Conservation (phyloP, 345 rosid genomes). For the Pseudoturritis turrita region DNA sequence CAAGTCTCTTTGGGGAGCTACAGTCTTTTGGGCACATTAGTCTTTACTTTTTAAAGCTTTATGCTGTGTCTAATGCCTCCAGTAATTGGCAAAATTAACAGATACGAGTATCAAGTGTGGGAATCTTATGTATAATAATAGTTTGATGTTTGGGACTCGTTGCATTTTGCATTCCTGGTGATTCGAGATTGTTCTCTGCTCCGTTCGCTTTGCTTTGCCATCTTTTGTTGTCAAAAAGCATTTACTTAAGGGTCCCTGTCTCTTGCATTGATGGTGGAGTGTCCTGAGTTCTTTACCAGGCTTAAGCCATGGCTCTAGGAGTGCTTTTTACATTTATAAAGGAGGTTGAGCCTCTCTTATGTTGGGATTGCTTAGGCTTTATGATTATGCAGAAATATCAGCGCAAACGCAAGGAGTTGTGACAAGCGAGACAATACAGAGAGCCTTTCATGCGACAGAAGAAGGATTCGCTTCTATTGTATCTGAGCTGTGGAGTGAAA, state of each 20-base stretch:
- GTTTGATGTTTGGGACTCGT: neutral
- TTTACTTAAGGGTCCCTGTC: neutral
- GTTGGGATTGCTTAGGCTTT: conserved; percentile 67
- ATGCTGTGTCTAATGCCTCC: neutral
- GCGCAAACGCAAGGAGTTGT: conserved; percentile 67
- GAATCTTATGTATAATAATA: neutral
- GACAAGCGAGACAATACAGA: conserved; percentile 59
- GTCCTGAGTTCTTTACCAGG: neutral
- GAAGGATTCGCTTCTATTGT: conserved; percentile 75
- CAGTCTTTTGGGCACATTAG: neutral
- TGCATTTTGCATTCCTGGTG: neutral
- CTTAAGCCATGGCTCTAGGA: neutral
- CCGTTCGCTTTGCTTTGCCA: neutral
- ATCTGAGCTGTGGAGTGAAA: conserved; percentile 57
- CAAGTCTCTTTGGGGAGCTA: conserved; percentile 1
- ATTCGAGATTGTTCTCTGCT: neutral
- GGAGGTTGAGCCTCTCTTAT: conserved; percentile 47
- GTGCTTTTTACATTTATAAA: conserved; percentile 7
- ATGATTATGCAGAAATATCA: conserved; percentile 79
- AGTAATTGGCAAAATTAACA: neutral
- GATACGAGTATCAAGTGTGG: neutral
- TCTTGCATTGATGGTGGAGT: conserved; percentile 8
- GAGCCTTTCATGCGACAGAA: conserved; percentile 71
- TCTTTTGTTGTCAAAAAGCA: neutral
- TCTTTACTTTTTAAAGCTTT: neutral